Evolutionary conservation across 75 land plant species (phyloP), one percentile per base, ranked within the genome.

Genomic region (Gnetum montanum): DNA sequence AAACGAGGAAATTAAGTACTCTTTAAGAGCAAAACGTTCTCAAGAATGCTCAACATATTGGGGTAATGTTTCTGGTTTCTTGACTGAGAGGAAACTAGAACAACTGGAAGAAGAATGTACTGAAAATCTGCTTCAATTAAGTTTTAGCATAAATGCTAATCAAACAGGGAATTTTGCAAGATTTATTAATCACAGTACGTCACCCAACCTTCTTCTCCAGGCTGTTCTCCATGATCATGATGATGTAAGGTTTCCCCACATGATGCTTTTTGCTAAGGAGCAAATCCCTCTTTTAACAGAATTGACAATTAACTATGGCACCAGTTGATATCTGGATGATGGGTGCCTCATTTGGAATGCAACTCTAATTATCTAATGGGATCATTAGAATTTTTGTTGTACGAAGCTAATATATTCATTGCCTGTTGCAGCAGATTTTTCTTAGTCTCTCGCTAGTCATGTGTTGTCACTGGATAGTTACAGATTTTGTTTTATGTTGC

Each of bases 141-240:
- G 59, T 1, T 34, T 81, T 18, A 16, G 57, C 27, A 70, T 86
- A 22, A 76, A 62, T 70, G 86, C 90, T 20, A 73, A 59, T 37
- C 51, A 64, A 12, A 36, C 22, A 40, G 90, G 90, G n/a, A 86
- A 86, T 68, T 73, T 86, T 11, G 61, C 87, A 47, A 79, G 90
- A 0, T 88, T 88, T 50, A 88, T 88, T 68, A 84, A 84, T 60
- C 93, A 80, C 37, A 88, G 93, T 56, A 84, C 85, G 59, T 71
- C 67, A 3, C 93, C 93, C 8, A 88, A 77, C 63, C 64, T 84
- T 4, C 64, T 77, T 16, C 72, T 78, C 71, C 85, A 84, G 64
- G 70, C 73, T 31, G 75, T 88, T 20, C 35, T 72, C 10, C 51
- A 48, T 61, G 82, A 77, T 7, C 80, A 70, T 36, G 49, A 64